These are phyloP conservation scores for Blastobotrys parvus DNA, from an alignment of 805 yeast species.

Conservation along the genomic window DNA sequence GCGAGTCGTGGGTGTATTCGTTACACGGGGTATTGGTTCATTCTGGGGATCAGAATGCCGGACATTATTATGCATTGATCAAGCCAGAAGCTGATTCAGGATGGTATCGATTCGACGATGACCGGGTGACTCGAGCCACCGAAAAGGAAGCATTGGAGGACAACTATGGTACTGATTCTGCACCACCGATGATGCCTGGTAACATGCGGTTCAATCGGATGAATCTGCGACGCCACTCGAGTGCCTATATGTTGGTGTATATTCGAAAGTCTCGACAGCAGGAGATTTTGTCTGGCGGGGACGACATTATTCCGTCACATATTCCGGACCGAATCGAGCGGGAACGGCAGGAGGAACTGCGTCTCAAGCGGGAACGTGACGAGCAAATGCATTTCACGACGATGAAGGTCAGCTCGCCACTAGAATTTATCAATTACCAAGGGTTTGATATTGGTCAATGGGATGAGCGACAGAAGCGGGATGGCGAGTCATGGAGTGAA, in stretches of 20 bases:
- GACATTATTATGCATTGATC: conserved; percentile 93
- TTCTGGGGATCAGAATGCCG: conserved; percentile 90
- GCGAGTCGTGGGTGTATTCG: conserved; percentile 66
- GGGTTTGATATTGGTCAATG: conserved; percentile 77
- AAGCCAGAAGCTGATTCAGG: conserved; percentile 61
- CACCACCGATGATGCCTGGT: conserved; percentile 2
- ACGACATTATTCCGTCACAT: conserved; percentile 56
- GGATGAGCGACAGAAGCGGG: conserved; percentile 26
- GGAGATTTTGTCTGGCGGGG: conserved; percentile 49
- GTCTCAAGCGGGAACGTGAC: conserved; percentile 49
- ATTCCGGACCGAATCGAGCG: conserved; percentile 55
- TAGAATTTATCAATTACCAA: conserved; percentile 48
- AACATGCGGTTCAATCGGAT: conserved; percentile 29
- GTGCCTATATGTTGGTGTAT: conserved; percentile 96
- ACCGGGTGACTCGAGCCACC: conserved; percentile 82
- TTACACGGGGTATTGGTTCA: conserved; percentile 94
- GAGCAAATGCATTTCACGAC: conserved; percentile 61
- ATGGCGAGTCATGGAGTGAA: conserved; percentile 20
- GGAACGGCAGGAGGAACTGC: conserved; percentile 52
- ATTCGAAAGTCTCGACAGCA: conserved; percentile 54
- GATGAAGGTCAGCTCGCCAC: conserved; percentile 47
- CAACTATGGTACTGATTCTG: conserved; percentile 71
- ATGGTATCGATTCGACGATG: conserved; percentile 96
- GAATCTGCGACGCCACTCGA: conserved; percentile 70
- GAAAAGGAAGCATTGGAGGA: conserved; percentile 80